These are phyloP conservation scores for Solanum chmielewskii DNA, from an alignment of 257 asterid species.

Conservation along the genomic window DNA sequence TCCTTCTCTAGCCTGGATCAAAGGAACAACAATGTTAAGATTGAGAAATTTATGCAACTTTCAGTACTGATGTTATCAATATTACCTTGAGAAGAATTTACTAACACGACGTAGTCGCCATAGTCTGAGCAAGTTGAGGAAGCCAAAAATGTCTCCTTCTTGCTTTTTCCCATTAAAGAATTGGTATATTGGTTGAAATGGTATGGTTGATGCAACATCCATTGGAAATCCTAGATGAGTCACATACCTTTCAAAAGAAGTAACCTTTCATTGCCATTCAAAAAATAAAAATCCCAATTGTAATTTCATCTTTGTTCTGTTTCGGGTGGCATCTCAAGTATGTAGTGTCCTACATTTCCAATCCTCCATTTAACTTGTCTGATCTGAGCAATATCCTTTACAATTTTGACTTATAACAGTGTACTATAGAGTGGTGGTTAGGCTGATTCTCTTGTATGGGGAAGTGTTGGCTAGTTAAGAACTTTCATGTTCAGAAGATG, in stretches of 20 bases:
- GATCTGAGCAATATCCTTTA: background rate
- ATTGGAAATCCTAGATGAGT: constrained; percentile 58
- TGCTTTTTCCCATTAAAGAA: constrained; percentile 33
- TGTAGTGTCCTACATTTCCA: background rate
- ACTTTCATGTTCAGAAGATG: background rate
- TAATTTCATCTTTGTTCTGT: background rate
- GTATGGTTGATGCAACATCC: constrained; percentile 90
- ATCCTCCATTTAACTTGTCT: background rate
- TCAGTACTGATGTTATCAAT: background rate
- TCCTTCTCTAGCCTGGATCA: constrained; percentile 75
- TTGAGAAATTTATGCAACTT: background rate
- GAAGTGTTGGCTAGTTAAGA: background rate
- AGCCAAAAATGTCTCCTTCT: constrained; percentile 44
- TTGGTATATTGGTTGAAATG: constrained; percentile 51
- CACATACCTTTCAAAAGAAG: constrained; percentile 31
- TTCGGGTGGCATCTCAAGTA: background rate
- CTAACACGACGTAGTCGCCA: constrained; percentile 95
- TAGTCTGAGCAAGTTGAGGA: constrained; percentile 86
- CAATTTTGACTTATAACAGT: background rate
- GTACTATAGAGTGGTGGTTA: background rate
- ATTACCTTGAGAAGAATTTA: constrained; percentile 69
- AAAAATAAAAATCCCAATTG: background rate
- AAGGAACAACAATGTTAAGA: background rate
- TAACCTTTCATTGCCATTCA: background rate
- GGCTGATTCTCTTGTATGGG: background rate